Percentiles rank a stretch among this genome's conserved stretches.
phyloP scores from a whole-genome alignment of 179 eudicot genomes.

The Carnegiea gigantea region DNA sequence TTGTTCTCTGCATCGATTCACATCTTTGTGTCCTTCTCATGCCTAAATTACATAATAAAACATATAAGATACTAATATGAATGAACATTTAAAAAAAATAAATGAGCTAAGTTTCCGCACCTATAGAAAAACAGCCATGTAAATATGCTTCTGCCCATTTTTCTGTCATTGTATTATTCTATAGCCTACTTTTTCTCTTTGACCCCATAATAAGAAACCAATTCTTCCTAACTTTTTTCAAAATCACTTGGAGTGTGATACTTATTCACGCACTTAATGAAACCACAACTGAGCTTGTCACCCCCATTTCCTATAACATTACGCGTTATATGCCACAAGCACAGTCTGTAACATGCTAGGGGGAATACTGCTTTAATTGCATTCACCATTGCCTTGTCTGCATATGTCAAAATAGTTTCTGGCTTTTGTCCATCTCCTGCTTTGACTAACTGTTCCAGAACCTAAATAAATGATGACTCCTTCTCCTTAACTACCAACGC shows the following conservation, averaged over 20 bases:
- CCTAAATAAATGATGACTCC: neutral
- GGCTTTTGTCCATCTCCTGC: neutral
- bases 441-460: constrained; percentile 5
- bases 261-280: neutral
- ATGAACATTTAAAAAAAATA: too few species aligned
- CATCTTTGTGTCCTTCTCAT: too few species aligned
- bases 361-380: too few species aligned
- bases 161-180: neutral
- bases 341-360: neutral
- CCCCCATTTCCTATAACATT: neutral
- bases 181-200: neutral
- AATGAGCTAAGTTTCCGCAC: neutral
- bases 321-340: constrained; percentile 1
- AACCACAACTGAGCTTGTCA: neutral
- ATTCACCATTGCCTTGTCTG: too few species aligned
- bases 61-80: too few species aligned
- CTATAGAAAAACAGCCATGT: neutral
- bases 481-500: constrained; percentile 11
- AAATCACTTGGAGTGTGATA: neutral
- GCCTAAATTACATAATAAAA: too few species aligned
- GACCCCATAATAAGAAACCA: neutral
- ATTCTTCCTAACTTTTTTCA: neutral
- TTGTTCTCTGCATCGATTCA: too few species aligned
- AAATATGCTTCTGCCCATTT: constrained; percentile 5
- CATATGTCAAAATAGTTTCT: too few species aligned